phyloP scores from a whole-genome alignment of 2,329 filamentous ascomycete genomes.

The Cryphonectria carpinicola region DNA sequence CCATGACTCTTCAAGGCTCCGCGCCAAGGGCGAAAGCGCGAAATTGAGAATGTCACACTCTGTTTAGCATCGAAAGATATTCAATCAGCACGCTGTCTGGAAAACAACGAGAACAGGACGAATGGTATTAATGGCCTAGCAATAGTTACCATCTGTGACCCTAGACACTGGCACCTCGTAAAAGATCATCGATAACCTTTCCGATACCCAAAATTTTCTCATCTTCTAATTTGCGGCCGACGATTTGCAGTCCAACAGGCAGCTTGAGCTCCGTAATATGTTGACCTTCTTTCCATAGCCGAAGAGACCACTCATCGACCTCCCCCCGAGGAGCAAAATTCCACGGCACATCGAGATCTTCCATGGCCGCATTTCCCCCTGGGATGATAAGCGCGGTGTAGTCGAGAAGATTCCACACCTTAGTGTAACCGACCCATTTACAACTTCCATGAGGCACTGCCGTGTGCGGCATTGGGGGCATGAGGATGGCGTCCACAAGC shows the following conservation, averaged over 20 bases:
- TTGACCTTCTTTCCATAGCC: slow-evolving; percentile 47
- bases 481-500: slow-evolving; percentile 58
- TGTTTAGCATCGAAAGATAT: too few relatives aligned
- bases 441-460: slow-evolving; percentile 49
- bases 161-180: too few relatives aligned
- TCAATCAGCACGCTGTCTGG: too few relatives aligned
- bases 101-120: too few relatives aligned
- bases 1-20: too few relatives aligned
- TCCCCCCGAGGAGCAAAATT: slow-evolving; percentile 52
- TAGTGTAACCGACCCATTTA: slow-evolving; percentile 62
- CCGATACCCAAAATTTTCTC: slow-evolving; percentile 56
- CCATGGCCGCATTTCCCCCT: slow-evolving; percentile 49
- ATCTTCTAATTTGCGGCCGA: slow-evolving; percentile 56
- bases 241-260: slow-evolving; percentile 58
- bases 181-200: slow-evolving; percentile 38
- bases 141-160: too few relatives aligned
- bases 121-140: too few relatives aligned
- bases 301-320: slow-evolving; percentile 56
- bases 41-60: too few relatives aligned
- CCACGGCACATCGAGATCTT: slow-evolving; percentile 42
- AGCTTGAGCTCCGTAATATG: slow-evolving; percentile 43
- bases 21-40: too few relatives aligned
- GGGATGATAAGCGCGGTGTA: slow-evolving; percentile 63
- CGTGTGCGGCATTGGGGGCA: slow-evolving; percentile 64
- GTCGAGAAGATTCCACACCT: slow-evolving; percentile 66